Evolutionary conservation across 768 basidiomycete species (phyloP), one percentile per base, ranked within the genome.

Genomic region (Hygrocybe coccinea): DNA sequence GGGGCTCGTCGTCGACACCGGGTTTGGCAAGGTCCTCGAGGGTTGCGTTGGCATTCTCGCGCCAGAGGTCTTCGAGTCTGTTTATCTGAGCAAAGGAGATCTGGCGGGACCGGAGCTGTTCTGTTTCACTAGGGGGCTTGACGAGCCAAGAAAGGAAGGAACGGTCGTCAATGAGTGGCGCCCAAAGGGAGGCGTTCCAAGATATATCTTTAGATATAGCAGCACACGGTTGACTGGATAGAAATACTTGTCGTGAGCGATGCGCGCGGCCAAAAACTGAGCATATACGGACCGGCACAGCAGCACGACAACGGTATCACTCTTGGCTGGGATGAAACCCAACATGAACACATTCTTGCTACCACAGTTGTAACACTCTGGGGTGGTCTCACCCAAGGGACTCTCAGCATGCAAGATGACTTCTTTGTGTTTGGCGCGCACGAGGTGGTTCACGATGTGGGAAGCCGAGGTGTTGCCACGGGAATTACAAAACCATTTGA

Each of bases 271-370:
- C 52, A 56, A 57, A 53, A 52, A n/a, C 34, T 25, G 17, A 77
- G 89, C 51, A 11, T 29, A 1, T 1, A 34, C 59, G 59, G 65
- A 95, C 94, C 95, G 88, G 68, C 95, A 99, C 15, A 99, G 80
- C 15, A 99, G 78, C 34, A 99, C 95, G 35, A 99, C 97, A 37
- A 99, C 97, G 4, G 97, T 98, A 66, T 99, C 97, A 66, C 91
- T 92, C 76, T 99, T 99, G 17, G 97, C 97, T 2, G 97, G 97
- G 64, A 99, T 99, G 65, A 99, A 99, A 3, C 97, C 97, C 15
- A 99, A 82, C 90, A 97, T 94, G 67, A 99, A 99, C 11, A 98
- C 97, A 66, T 99, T 99, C 74, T 97, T 97, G 76, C 91, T 95
- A 14, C 97, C 97, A 66, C 97, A 99, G 65, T 94, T 95, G 77